Evolutionary conservation across 2,329 filamentous ascomycete species (phyloP).

Genomic region (Monilinia laxa): DNA sequence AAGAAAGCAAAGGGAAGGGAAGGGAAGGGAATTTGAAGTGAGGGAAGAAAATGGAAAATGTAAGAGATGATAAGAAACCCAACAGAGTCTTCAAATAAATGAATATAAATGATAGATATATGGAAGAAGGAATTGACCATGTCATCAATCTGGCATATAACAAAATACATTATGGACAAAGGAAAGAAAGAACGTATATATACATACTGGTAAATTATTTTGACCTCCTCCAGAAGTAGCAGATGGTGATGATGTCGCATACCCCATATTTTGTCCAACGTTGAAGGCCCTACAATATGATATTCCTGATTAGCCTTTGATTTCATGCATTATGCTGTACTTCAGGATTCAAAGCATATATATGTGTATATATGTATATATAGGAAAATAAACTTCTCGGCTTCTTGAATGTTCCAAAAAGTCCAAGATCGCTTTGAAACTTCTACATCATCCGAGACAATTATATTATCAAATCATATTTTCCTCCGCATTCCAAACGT

Average conservation of each 20-base stretch:
- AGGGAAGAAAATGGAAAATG: not conserved
- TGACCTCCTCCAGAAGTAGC: slow-evolving; percentile 58
- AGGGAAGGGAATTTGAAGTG: not conserved
- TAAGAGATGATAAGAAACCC: not conserved
- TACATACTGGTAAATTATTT: slow-evolving; percentile 57
- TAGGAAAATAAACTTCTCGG: not conserved
- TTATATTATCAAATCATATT: not conserved
- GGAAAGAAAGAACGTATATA: slow-evolving; percentile 6
- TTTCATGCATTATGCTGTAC: slow-evolving; percentile 16
- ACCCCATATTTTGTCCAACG: slow-evolving; percentile 47
- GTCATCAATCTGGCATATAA: not conserved
- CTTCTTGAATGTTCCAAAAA: slow-evolving; percentile 3
- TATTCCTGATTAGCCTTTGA: slow-evolving; percentile 31
- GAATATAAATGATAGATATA: not conserved
- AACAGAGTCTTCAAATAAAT: not conserved
- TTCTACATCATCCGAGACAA: slow-evolving; percentile 14
- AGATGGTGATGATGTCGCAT: slow-evolving; percentile 63
- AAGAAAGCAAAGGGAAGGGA: not conserved
- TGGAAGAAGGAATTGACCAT: not conserved
- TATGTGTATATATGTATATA: not conserved
- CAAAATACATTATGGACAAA: not conserved
- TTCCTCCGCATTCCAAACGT: slow-evolving; percentile 40
- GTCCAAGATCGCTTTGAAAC: not conserved
- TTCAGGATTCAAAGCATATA: slow-evolving; percentile 17
- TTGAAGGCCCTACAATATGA: slow-evolving; percentile 29